A percentile compares a stretch with the other conserved stretches of the same genome.
phyloP scores from a whole-genome alignment of 805 yeast species.

The Candida ulmi region DNA sequence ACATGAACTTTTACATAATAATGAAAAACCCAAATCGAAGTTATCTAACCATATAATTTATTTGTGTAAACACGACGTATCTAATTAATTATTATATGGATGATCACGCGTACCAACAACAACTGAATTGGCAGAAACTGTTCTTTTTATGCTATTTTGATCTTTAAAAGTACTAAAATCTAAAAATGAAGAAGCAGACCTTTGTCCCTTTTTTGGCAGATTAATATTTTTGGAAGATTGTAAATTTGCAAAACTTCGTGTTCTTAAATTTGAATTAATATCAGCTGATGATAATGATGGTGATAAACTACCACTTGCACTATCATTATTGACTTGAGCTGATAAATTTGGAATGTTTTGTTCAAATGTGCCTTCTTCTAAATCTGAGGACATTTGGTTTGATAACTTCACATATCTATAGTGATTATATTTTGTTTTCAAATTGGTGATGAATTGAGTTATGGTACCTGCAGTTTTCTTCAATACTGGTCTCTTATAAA shows the following conservation, averaged over 20 bases:
- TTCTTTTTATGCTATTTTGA: constrained; percentile 3
- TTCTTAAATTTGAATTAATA: constrained; percentile 14
- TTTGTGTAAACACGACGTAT: too few species aligned
- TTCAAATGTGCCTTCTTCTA: constrained; percentile 18
- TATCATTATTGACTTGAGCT: constrained; percentile 1
- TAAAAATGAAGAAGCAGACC: constrained; percentile 14
- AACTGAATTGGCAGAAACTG: background rate
- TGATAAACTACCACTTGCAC: constrained; percentile 17
- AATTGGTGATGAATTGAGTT: constrained; percentile 8
- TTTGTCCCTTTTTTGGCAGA: constrained; percentile 11
- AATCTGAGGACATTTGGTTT: constrained; percentile 13
- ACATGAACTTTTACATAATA: too few species aligned
- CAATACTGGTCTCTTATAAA: constrained; percentile 8
- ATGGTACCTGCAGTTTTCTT: constrained; percentile 11
- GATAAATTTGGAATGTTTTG: constrained; percentile 1
- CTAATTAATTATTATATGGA: too few species aligned
- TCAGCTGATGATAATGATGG: constrained; percentile 14
- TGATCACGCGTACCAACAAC: too few species aligned
- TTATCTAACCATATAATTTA: too few species aligned
- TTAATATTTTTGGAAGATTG: constrained; percentile 4
- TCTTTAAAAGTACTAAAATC: constrained; percentile 17
- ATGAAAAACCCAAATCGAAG: too few species aligned
- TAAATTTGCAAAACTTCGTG: constrained; percentile 20
- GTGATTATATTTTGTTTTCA: constrained; percentile 13
- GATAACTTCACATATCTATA: constrained; percentile 16